A percentile compares a stretch with the other conserved stretches of the same genome.
These are phyloP conservation scores for Symbiodinium natans DNA, from an alignment of 73 alveolate species.

Conservation along the genomic window DNA sequence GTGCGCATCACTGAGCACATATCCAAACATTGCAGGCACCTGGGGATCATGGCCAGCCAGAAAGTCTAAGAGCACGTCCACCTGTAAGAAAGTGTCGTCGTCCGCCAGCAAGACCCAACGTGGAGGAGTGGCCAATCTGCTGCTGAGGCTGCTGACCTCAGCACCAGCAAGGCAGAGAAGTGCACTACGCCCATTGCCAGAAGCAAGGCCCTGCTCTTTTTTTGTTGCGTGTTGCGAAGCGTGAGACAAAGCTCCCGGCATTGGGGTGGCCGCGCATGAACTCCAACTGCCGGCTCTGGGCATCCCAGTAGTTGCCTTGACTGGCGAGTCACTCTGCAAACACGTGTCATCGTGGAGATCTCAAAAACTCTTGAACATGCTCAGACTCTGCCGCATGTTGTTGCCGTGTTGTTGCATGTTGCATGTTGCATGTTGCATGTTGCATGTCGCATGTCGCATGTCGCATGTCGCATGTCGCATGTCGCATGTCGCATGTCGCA, in stretches of 20 bases:
- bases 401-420: too few species aligned
- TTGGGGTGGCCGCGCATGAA: constrained; percentile 68
- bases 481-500: too few species aligned
- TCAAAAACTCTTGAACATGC: too few species aligned
- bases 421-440: too few species aligned
- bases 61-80: constrained; percentile 38
- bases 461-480: too few species aligned
- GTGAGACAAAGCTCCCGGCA: background rate
- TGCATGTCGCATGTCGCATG: too few species aligned
- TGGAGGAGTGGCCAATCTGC: background rate
- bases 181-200: too few species aligned
- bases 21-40: constrained; percentile 59
- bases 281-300: constrained; percentile 89
- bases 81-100: constrained; percentile 76
- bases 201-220: background rate
- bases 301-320: constrained; percentile 80
- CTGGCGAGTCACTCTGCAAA: too few species aligned
- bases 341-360: too few species aligned
- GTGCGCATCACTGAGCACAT: constrained; percentile 81
- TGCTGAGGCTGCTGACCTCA: background rate
- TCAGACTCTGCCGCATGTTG: too few species aligned
- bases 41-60: constrained; percentile 21
- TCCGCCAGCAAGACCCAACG: constrained; percentile 62
- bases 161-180: too few species aligned
- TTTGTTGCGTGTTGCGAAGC: background rate